These are phyloP conservation scores for Priceomyces castillae DNA, from an alignment of 805 yeast genomes.

Conservation along the genomic window DNA sequence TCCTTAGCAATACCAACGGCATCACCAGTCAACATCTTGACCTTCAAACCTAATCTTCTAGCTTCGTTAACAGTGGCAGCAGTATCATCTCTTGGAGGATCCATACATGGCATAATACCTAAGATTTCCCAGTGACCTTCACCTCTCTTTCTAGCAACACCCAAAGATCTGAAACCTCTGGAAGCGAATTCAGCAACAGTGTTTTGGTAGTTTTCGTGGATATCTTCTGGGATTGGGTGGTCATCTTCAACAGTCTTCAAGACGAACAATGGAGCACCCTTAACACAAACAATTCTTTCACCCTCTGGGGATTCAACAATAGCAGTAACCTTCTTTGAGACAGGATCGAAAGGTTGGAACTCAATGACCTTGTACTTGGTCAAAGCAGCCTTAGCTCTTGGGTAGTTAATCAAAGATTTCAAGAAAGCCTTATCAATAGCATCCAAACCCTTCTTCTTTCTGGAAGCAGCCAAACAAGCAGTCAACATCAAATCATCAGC, in stretches of 20 bases:
- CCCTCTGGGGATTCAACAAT: conserved; percentile 95
- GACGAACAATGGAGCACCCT: conserved; percentile 98
- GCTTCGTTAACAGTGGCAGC: conserved; percentile 93
- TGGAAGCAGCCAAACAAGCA: conserved; percentile 95
- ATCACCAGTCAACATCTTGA: conserved; percentile 98
- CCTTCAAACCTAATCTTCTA: conserved; percentile 85
- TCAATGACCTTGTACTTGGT: conserved; percentile 91
- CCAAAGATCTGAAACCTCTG: conserved; percentile 97
- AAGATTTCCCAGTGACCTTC: conserved; percentile 97
- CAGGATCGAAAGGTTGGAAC: conserved; percentile 98
- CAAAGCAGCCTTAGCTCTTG: conserved; percentile 89
- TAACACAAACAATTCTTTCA: conserved; percentile 91
- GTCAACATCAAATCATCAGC: conserved; percentile 95
- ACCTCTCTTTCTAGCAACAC: conserved; percentile 98
- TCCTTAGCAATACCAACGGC: conserved; percentile 99
- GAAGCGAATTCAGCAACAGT: conserved; percentile 97
- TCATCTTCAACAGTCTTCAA: conserved; percentile 95
- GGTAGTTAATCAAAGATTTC: conserved; percentile 82
- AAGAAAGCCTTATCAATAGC: conserved; percentile 97
- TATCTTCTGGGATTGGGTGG: conserved; percentile 92
- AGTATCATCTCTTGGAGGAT: conserved; percentile 98
- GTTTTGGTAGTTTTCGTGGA: conserved; percentile 92
- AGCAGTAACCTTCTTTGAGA: conserved; percentile 93
- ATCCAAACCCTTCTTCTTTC: conserved; percentile 97
- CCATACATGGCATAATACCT: conserved; percentile 98